Evolutionary conservation across 2,329 filamentous ascomycete species (phyloP).

Genomic region (Microcera coccophila): DNA sequence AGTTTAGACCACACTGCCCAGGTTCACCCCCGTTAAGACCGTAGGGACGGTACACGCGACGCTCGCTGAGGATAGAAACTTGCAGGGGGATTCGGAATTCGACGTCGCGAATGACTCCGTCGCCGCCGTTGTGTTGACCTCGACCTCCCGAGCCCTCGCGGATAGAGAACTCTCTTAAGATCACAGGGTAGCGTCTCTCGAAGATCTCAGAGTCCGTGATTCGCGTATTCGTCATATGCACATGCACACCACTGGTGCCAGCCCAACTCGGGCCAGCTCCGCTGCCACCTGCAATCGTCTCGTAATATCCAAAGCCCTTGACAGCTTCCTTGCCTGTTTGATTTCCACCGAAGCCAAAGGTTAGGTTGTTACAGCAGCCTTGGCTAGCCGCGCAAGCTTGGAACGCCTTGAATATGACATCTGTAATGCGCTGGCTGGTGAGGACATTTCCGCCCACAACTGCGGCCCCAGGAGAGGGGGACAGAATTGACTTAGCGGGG

Average conservation of each 20-base stretch:
- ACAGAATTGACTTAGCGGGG: slow-evolving; percentile 68
- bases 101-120: slow-evolving; percentile 73
- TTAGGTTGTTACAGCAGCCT: slow-evolving; percentile 79
- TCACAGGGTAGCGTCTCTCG: slow-evolving; percentile 60
- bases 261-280: slow-evolving; percentile 61
- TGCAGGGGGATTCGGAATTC: slow-evolving; percentile 75
- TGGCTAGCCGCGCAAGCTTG: slow-evolving; percentile 74
- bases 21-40: slow-evolving; percentile 80
- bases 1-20: slow-evolving; percentile 73
- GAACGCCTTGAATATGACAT: slow-evolving; percentile 63
- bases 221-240: slow-evolving; percentile 71
- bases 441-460: slow-evolving; percentile 78
- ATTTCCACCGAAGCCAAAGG: slow-evolving; percentile 66
- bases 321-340: slow-evolving; percentile 35
- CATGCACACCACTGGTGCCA: slow-evolving; percentile 43
- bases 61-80: slow-evolving; percentile 72
- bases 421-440: slow-evolving; percentile 42
- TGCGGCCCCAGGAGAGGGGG: slow-evolving; percentile 70
- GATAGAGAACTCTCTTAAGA: slow-evolving; percentile 67
- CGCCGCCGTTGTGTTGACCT: slow-evolving; percentile 65
- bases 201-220: slow-evolving; percentile 57
- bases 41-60: slow-evolving; percentile 66
- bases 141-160: slow-evolving; percentile 59
- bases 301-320: slow-evolving; percentile 48
- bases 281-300: slow-evolving; percentile 62